These are phyloP conservation scores for Fusarium buxicola DNA, from an alignment of 2,329 filamentous ascomycete species.

Conservation along the genomic window DNA sequence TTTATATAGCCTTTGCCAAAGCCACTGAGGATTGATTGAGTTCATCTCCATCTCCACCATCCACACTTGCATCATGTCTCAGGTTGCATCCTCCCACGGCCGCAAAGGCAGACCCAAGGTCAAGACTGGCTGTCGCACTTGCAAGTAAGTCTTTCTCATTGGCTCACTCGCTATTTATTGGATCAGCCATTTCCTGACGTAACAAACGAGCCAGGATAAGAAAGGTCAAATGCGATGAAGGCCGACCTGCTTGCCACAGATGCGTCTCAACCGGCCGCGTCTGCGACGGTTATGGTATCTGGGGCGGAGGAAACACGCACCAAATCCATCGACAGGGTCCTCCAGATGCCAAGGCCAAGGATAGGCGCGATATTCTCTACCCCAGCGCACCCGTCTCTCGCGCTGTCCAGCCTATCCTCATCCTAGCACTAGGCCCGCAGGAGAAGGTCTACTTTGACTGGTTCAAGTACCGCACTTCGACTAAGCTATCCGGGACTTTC, in stretches of 20 bases:
- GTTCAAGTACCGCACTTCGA: conserved; percentile 52
- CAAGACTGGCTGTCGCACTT: conserved; percentile 37
- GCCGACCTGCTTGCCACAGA: conserved; percentile 30
- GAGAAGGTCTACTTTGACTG: conserved; percentile 39
- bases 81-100: not conserved
- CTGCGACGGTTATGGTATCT: conserved; percentile 39
- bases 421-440: conserved; percentile 5
- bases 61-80: not conserved
- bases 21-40: too few species aligned
- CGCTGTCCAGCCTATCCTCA: conserved; percentile 10
- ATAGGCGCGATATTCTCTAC: not conserved
- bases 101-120: conserved; percentile 34
- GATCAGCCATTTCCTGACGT: not conserved
- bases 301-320: conserved; percentile 37
- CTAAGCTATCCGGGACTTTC: conserved; percentile 54
- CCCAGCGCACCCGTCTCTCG: not conserved
- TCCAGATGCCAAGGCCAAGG: not conserved
- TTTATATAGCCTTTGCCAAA: too few species aligned
- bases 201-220: too few species aligned
- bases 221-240: conserved; percentile 38
- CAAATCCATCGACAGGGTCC: conserved; percentile 5
- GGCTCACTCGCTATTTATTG: not conserved
- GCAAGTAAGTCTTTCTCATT: conserved; percentile 29
- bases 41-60: too few species aligned
- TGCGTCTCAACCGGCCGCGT: conserved; percentile 33